Conservation (phyloP, 768 basidiomycete genomes). For the Sarcodon sp. region DNA sequence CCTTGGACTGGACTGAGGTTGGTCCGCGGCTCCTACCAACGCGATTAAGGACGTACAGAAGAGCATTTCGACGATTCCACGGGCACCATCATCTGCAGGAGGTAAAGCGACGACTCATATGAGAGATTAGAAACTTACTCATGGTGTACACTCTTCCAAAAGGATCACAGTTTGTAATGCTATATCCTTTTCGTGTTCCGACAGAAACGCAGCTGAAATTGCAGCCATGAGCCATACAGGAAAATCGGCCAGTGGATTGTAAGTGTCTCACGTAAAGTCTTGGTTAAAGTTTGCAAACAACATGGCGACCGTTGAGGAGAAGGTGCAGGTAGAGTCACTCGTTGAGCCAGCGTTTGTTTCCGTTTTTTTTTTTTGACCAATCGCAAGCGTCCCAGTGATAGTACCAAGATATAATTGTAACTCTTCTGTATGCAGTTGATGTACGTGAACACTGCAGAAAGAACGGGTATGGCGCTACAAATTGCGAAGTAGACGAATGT, state of each 20-base stretch:
- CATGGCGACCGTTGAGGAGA: conserved; percentile 19
- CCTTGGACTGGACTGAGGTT: conserved; percentile 79
- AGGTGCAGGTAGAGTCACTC: too few species aligned
- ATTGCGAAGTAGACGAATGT: too few species aligned
- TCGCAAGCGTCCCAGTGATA: too few species aligned
- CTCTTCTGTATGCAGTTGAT: too few species aligned
- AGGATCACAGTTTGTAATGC: conserved; percentile 96
- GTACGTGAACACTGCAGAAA: too few species aligned
- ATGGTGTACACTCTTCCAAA: conserved; percentile 92
- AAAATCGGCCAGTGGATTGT: neutral
- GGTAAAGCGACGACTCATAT: neutral
- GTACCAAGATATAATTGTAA: too few species aligned
- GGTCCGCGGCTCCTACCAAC: conserved; percentile 90
- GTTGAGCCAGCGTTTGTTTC: too few species aligned
- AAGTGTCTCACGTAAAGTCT: conserved; percentile 69
- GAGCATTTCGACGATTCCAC: conserved; percentile 97
- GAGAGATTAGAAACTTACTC: conserved; percentile 41
- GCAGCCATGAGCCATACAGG: conserved; percentile 1
- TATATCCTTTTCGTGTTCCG: conserved; percentile 91
- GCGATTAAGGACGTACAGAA: conserved; percentile 98
- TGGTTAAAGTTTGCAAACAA: conserved; percentile 96
- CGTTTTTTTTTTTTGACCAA: too few species aligned
- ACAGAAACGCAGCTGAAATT: conserved; percentile 71
- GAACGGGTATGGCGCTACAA: too few species aligned
- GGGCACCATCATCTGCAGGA: conserved; percentile 72